These are phyloP conservation scores for Paratinospora sagittata DNA, from an alignment of 164 flowering plant species.

Conservation along the genomic window DNA sequence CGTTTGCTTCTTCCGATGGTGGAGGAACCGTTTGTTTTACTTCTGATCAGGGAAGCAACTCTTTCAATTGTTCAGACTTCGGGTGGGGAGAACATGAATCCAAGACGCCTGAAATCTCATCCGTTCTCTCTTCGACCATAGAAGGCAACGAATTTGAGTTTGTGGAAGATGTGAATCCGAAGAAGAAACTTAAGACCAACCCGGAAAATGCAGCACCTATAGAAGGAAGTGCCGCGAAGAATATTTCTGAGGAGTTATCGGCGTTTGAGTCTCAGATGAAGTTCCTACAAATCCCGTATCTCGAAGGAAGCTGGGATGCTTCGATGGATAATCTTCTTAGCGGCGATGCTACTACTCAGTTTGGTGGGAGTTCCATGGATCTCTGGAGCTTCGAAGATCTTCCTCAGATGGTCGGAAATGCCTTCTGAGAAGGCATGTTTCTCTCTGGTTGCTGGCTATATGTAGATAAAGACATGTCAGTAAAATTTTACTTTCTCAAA, in stretches of 20 bases:
- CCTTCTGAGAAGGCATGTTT: conserved; percentile 36
- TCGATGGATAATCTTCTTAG: conserved; percentile 56
- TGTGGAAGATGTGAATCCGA: conserved; percentile 41
- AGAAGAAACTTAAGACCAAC: conserved; percentile 50
- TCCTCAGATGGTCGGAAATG: conserved; percentile 39
- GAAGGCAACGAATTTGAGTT: conserved; percentile 44
- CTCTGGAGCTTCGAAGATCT: conserved; percentile 88
- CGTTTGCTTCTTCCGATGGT: conserved; percentile 28
- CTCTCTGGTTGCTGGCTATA: conserved; percentile 18
- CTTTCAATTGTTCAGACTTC: conserved; percentile 63
- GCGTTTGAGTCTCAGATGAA: conserved; percentile 74
- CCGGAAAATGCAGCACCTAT: conserved; percentile 22
- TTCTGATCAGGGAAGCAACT: conserved; percentile 79
- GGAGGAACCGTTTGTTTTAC: conserved; percentile 32
- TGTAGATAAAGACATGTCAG: conserved; percentile 58
- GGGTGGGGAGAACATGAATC: conserved; percentile 57
- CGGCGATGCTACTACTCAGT: conserved; percentile 47
- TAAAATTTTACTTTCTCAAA: background rate
- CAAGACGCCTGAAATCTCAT: conserved; percentile 65
- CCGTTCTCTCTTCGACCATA: conserved; percentile 34
- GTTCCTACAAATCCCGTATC: conserved; percentile 55
- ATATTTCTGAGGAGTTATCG: conserved; percentile 56
- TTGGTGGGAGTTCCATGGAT: conserved; percentile 45
- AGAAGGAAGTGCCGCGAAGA: conserved; percentile 31
- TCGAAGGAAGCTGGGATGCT: conserved; percentile 61